Percentiles rank a stretch among this genome's conserved stretches.
Evolutionary conservation across 2,329 filamentous ascomycete genomes (phyloP).

Genomic region (Aspergillus ibericus): DNA sequence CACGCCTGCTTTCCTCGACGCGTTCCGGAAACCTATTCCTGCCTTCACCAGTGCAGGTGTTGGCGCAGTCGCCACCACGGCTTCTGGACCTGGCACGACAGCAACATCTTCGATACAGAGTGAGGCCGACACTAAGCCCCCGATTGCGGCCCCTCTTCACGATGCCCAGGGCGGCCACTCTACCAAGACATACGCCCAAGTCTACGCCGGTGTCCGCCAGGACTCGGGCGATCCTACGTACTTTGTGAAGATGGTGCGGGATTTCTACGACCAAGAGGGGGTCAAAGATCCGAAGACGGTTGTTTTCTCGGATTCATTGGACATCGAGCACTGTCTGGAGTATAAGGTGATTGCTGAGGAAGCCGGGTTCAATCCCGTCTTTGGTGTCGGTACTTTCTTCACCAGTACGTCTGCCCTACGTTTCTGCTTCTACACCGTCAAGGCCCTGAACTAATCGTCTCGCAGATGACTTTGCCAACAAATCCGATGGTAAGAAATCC

Average conservation of each 20-base stretch:
- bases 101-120: conserved; percentile 41
- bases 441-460: neutral
- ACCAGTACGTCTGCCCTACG: conserved; percentile 60
- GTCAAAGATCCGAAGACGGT: conserved; percentile 82
- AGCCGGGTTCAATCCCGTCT: conserved; percentile 78
- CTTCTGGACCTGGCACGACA: conserved; percentile 46
- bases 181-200: conserved; percentile 70
- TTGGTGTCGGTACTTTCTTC: conserved; percentile 92
- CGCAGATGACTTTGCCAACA: conserved; percentile 75
- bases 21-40: conserved; percentile 71
- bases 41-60: conserved; percentile 42
- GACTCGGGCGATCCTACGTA: conserved; percentile 83
- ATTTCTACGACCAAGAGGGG: conserved; percentile 74
- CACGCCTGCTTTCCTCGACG: conserved; percentile 80
- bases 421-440: neutral
- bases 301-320: conserved; percentile 93
- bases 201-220: conserved; percentile 82
- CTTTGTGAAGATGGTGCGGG: conserved; percentile 75
- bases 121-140: conserved; percentile 42
- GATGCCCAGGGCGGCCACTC: conserved; percentile 39
- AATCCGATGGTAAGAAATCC: conserved; percentile 75
- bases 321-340: conserved; percentile 85
- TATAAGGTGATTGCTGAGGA: conserved; percentile 84
- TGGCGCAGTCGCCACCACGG: conserved; percentile 39
- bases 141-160: conserved; percentile 46